phyloP scores from a whole-genome alignment of 2,329 filamentous ascomycete species.

The Aspergillus awamori region DNA sequence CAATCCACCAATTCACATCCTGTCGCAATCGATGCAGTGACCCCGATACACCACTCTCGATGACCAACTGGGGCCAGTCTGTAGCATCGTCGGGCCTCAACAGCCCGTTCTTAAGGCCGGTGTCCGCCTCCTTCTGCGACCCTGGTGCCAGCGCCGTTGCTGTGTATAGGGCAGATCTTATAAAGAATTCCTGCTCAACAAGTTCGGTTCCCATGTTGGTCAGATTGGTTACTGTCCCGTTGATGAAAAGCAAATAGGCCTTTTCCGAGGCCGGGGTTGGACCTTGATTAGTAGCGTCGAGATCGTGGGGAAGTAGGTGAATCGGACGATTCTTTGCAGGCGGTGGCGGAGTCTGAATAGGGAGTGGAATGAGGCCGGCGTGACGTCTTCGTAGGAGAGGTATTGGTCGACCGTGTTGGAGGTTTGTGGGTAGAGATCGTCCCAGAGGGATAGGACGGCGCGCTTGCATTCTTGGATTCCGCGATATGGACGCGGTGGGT shows the following conservation, averaged over 20 bases:
- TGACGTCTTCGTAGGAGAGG: not conserved
- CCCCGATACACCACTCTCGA: not conserved
- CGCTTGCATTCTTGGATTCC: not conserved
- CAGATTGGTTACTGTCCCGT: not conserved
- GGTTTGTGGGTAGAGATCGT: not conserved
- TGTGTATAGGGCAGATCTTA: not conserved
- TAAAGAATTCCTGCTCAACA: not conserved
- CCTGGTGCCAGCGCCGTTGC: not conserved
- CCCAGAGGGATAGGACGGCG: not conserved
- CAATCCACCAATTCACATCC: constrained; percentile 5
- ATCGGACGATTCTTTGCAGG: not conserved
- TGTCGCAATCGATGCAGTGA: not conserved
- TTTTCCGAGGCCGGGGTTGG: not conserved
- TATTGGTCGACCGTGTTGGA: not conserved
- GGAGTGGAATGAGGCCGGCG: no score
- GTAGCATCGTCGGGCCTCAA: not conserved
- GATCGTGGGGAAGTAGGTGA: constrained; percentile 9
- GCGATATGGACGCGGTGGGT: not conserved
- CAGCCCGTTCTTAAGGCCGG: not conserved
- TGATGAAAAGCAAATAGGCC: not conserved
- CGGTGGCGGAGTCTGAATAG: no score
- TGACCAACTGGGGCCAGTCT: not conserved
- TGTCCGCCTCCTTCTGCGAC: not conserved
- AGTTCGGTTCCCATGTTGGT: not conserved
- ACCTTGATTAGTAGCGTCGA: constrained; percentile 2